These are phyloP conservation scores for Gloeophyllum trabeum DNA, from an alignment of 768 basidiomycete genomes.

Conservation along the genomic window DNA sequence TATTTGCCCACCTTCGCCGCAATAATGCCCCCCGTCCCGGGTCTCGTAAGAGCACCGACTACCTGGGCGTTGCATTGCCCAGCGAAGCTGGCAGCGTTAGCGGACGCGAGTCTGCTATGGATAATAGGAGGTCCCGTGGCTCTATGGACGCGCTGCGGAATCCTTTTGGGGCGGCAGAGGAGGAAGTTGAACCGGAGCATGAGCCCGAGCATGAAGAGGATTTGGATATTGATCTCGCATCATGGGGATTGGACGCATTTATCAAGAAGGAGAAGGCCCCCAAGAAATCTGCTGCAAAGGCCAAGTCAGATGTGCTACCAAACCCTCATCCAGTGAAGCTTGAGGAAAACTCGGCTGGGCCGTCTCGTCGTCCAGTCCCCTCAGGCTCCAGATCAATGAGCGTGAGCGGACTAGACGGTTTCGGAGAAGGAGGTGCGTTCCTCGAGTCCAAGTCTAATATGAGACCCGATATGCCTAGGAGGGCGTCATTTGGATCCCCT, in stretches of 20 bases:
- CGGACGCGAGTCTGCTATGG: slow-evolving; percentile 35
- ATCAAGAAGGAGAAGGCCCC: slow-evolving; percentile 53
- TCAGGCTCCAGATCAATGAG: slow-evolving; percentile 45
- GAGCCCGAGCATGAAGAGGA: slow-evolving; percentile 38
- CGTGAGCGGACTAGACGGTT: slow-evolving; percentile 47
- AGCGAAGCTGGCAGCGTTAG: slow-evolving; percentile 39
- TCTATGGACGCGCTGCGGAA: slow-evolving; percentile 61
- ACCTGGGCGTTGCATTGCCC: slow-evolving; percentile 58
- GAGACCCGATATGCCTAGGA: slow-evolving; percentile 31
- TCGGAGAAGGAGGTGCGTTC: slow-evolving; percentile 35
- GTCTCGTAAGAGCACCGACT: slow-evolving; percentile 46
- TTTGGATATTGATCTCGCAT: slow-evolving; percentile 69
- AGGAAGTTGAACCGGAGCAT: slow-evolving; percentile 33
- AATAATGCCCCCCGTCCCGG: slow-evolving; percentile 34
- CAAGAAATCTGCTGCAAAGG: slow-evolving; percentile 20
- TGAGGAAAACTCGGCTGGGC: slow-evolving; percentile 5
- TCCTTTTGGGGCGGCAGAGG: slow-evolving; percentile 58
- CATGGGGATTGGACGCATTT: slow-evolving; percentile 77
- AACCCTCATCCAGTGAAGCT: slow-evolving; percentile 27
- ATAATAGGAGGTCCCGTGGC: slow-evolving; percentile 36
- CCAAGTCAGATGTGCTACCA: slow-evolving; percentile 27
- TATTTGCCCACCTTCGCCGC: slow-evolving; percentile 70
- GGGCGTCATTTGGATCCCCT: slow-evolving; percentile 42
- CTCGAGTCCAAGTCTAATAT: slow-evolving; percentile 24
- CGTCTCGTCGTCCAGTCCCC: too few relatives aligned